Evolutionary conservation across 2,329 filamentous ascomycete species (phyloP), one percentile per base, ranked within the genome.

Genomic region (Penicillium brasilianum): DNA sequence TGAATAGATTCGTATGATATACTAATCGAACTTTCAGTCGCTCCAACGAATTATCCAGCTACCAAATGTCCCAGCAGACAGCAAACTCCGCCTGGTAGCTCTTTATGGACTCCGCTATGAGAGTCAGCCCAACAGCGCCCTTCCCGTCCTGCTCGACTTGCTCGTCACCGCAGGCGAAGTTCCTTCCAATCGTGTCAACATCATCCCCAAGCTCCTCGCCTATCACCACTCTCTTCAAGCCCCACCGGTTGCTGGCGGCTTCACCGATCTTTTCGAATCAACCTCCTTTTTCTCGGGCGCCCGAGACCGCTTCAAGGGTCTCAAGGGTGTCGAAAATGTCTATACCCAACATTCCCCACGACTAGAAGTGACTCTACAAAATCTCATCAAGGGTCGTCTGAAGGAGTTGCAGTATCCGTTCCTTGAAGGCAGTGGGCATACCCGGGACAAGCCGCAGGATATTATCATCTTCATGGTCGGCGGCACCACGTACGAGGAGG

Each of bases 271-370:
- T 7, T 98, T 99, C 71, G 93, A 98, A 72, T 90, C 92, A 0
- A 87, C 90, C 0, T 94, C 92, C 4, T 94, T 99, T 66, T 97
- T 99, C 77, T 91, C 92, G 0, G 91, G 91, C 13, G 93, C 93
- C 11, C 86, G 92, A 41, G 92, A 90, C 71, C 88, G 93, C 5
- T 93, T 99, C 77, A 97, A 96, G 72, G 95, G 95, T 0, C 83
- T 99, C 14, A 97, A 98, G 73, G 95, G 95, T 1, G 95, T 99
- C 1, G 96, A 99, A 76, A 99, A 99, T 70, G 95, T 99, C 30
- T 99, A 99, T 76, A 99, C 95, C 0, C 96, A 99, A 76, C 95
- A 99, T 76, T 96, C 92, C 6, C 93, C 96, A 0, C 85, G 92
- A 22, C 78, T 99, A 16, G 93, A 97, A 76, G 86, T 86, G 25